phyloP scores from a whole-genome alignment of 257 asterid genomes.

The Capsicum pubescens region DNA sequence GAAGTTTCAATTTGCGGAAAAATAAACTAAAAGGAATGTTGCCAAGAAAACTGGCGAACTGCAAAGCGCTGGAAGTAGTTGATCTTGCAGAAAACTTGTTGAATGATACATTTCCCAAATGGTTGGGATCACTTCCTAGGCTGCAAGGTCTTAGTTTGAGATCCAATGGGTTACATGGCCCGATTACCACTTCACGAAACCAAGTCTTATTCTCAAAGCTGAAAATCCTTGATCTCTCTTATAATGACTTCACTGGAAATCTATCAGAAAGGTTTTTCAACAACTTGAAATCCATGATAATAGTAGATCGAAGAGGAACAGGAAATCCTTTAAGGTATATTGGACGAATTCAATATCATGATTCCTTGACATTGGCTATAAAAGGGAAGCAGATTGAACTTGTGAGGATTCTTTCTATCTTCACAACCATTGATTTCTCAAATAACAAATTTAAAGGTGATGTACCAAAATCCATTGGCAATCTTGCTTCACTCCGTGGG shows the following conservation, averaged over 20 bases:
- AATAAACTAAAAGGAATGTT: conserved; percentile 41
- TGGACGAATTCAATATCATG: conserved; percentile 29
- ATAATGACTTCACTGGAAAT: conserved; percentile 37
- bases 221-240: conserved; percentile 39
- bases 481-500: conserved; percentile 14
- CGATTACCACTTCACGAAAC: not conserved
- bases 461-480: conserved; percentile 28
- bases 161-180: conserved; percentile 37
- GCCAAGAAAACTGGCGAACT: conserved; percentile 36
- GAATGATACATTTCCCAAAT: conserved; percentile 42
- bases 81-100: conserved; percentile 40
- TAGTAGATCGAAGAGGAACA: not conserved
- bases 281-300: conserved; percentile 34
- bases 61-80: conserved; percentile 38
- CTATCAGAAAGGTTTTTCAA: conserved; percentile 28
- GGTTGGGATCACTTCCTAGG: conserved; percentile 36
- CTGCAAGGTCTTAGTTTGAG: conserved; percentile 43
- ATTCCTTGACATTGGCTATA: conserved; percentile 29
- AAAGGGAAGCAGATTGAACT: conserved; percentile 33
- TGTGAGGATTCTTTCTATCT: conserved; percentile 33
- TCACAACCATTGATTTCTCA: conserved; percentile 26
- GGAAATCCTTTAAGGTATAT: conserved; percentile 3
- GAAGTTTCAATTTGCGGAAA: conserved; percentile 33
- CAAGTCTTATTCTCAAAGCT: conserved; percentile 26
- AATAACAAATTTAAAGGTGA: conserved; percentile 14